Percentiles rank a stretch among this genome's conserved stretches.
These are phyloP conservation scores for Phtheirospermum japonicum DNA, from an alignment of 257 asterid genomes.

Conservation along the genomic window DNA sequence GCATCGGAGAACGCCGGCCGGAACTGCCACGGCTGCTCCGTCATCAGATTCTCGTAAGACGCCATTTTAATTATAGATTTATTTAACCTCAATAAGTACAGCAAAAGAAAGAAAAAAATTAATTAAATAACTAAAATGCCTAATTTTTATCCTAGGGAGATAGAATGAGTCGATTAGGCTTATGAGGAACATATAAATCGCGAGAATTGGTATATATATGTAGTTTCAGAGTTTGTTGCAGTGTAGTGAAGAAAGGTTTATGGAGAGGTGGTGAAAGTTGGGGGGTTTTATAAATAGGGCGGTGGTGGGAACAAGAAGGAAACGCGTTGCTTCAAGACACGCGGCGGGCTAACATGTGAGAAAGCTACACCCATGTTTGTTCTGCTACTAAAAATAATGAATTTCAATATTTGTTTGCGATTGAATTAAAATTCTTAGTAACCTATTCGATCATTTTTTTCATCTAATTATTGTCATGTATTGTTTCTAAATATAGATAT, in stretches of 20 bases:
- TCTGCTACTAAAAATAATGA: too few species aligned
- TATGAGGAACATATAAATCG: not conserved
- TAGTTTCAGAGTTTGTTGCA: not conserved
- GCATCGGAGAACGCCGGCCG: slow-evolving; percentile 49
- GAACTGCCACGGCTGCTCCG: slow-evolving; percentile 55
- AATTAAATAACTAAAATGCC: too few species aligned
- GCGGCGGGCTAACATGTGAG: too few species aligned
- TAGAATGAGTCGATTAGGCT: too few species aligned
- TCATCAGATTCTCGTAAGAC: slow-evolving; percentile 36
- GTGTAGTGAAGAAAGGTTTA: not conserved
- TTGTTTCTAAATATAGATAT: too few species aligned
- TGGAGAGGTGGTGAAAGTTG: slow-evolving; percentile 5
- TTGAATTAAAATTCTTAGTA: too few species aligned
- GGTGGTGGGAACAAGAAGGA: not conserved
- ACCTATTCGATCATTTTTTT: too few species aligned
- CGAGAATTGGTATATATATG: not conserved
- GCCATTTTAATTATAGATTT: not conserved
- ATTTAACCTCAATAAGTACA: not conserved
- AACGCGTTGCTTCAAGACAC: slow-evolving; percentile 9
- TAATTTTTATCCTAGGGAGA: too few species aligned
- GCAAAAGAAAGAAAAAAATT: not conserved
- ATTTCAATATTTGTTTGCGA: too few species aligned
- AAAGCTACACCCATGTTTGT: too few species aligned
- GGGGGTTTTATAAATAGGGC: slow-evolving; percentile 10
- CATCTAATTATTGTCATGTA: too few species aligned